phyloP scores from a whole-genome alignment of 192 early-diverging fungal species.

The Coemansia umbellata region DNA sequence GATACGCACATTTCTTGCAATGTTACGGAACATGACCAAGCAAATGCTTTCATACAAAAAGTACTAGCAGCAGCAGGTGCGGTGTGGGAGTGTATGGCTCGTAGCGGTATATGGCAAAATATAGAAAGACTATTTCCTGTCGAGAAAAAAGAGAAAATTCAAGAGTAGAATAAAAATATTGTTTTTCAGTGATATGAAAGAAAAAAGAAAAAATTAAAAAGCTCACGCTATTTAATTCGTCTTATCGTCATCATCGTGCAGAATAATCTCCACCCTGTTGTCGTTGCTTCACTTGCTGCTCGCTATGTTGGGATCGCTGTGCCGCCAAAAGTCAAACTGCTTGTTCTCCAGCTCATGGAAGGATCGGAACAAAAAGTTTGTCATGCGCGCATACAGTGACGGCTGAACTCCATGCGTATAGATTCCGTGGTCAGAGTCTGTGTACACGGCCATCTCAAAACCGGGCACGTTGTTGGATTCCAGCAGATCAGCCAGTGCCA shows the following conservation, averaged over 20 bases:
- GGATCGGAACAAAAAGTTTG: slow-evolving; percentile 52
- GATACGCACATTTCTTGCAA: slow-evolving; percentile 7
- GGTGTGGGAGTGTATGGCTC: neutral
- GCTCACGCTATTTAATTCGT: too few species aligned
- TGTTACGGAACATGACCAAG: slow-evolving; percentile 8
- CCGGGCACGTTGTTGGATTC: slow-evolving; percentile 67
- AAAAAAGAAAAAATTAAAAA: slow-evolving; percentile 5
- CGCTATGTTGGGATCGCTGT: slow-evolving; percentile 28
- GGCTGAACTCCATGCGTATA: slow-evolving; percentile 68
- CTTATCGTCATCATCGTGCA: too few species aligned
- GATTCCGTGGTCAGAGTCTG: slow-evolving; percentile 90
- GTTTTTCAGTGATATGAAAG: neutral
- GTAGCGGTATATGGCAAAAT: too few species aligned
- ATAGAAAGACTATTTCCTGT: too few species aligned
- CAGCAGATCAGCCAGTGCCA: slow-evolving; percentile 69
- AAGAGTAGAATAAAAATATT: neutral
- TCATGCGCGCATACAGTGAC: slow-evolving; percentile 62
- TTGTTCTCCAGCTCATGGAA: slow-evolving; percentile 52
- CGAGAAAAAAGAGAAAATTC: slow-evolving; percentile 1
- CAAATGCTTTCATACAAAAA: too few species aligned
- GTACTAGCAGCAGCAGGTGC: too few species aligned
- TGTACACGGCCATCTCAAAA: slow-evolving; percentile 85
- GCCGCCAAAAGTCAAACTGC: slow-evolving; percentile 44
- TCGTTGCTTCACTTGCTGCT: too few species aligned
- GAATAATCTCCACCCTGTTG: too few species aligned